Percentiles rank a stretch among this genome's conserved stretches.
Evolutionary conservation across 305 asterid species (phyloP).

Genomic region (Rubia balearica): DNA sequence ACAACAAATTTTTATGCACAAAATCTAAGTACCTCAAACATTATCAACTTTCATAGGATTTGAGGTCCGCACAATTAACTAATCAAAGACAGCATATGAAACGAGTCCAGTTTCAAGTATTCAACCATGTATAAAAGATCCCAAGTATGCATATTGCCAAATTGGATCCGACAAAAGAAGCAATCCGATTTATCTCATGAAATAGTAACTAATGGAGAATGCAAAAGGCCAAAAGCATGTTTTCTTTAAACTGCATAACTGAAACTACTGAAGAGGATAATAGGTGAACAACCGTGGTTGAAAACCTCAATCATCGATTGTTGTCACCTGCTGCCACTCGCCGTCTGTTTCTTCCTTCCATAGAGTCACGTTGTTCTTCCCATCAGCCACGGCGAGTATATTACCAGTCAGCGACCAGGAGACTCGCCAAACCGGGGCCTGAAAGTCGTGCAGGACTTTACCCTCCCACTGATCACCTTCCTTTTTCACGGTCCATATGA

Average conservation of each 20-base stretch:
- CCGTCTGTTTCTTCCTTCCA: constrained; percentile 80
- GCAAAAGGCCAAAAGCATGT: neutral
- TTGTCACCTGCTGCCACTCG: constrained; percentile 59
- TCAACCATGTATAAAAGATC: neutral
- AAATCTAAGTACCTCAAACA: too few species aligned
- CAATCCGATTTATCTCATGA: neutral
- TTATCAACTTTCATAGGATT: too few species aligned
- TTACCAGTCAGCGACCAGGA: constrained; percentile 80
- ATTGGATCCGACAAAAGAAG: neutral
- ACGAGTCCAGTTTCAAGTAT: neutral
- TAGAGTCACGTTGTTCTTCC: constrained; percentile 48
- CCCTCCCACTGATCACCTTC: constrained; percentile 72
- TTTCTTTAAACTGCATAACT: neutral
- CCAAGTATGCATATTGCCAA: neutral
- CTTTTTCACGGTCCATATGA: constrained; percentile 49
- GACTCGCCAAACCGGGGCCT: constrained; percentile 61
- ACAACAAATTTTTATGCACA: too few species aligned
- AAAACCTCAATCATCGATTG: constrained; percentile 33
- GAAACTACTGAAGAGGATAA: constrained; percentile 9
- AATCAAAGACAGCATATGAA: neutral
- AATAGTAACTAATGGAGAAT: neutral
- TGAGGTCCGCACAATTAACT: too few species aligned
- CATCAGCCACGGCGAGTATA: constrained; percentile 71
- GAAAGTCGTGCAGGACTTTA: constrained; percentile 54
- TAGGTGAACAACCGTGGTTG: neutral